A percentile compares a stretch with the other conserved stretches of the same genome.
These are phyloP conservation scores for Gracilaria vermiculophylla DNA, from an alignment of 23 red algal genomes.

Conservation along the genomic window DNA sequence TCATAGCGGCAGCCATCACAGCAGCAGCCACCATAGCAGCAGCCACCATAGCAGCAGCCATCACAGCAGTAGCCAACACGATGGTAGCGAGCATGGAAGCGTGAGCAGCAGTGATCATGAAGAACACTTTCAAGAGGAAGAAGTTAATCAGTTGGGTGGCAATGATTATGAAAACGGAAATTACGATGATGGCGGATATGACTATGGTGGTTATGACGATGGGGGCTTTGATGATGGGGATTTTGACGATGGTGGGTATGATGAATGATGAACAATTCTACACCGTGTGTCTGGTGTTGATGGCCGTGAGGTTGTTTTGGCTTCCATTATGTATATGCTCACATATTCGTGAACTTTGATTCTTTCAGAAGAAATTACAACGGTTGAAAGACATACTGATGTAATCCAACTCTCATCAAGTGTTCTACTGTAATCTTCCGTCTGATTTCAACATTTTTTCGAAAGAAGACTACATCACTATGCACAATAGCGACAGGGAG, in stretches of 20 bases:
- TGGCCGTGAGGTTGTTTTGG: too few species aligned
- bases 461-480: too few species aligned
- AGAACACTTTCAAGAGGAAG: background rate
- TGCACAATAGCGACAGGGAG: too few species aligned
- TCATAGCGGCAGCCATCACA: background rate
- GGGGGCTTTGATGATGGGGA: background rate
- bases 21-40: conserved; percentile 10
- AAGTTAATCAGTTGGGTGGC: background rate
- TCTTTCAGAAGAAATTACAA: too few species aligned
- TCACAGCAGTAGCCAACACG: background rate
- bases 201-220: background rate
- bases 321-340: too few species aligned
- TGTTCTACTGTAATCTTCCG: too few species aligned
- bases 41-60: background rate
- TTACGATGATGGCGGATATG: background rate
- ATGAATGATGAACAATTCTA: background rate
- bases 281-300: too few species aligned
- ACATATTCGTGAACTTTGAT: too few species aligned
- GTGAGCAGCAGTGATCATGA: background rate
- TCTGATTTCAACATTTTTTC: too few species aligned
- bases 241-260: background rate
- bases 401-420: too few species aligned
- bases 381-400: too few species aligned
- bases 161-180: background rate
- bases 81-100: background rate